A percentile compares a stretch with the other conserved stretches of the same genome.
Evolutionary conservation across 768 basidiomycete species (phyloP).

Genomic region (Russula ochroleuca): DNA sequence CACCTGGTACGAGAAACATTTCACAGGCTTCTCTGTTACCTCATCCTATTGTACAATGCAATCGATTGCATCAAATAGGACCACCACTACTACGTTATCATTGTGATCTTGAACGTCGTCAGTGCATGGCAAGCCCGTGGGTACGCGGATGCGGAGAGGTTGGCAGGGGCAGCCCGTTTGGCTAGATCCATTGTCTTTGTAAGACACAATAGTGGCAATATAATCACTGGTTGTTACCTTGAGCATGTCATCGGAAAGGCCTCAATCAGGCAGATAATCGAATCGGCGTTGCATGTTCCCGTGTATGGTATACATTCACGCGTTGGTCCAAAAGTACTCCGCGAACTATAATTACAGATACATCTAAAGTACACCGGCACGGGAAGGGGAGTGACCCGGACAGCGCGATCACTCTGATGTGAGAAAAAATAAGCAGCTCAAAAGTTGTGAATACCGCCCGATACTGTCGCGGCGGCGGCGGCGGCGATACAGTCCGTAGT

Average conservation of each 20-base stretch:
- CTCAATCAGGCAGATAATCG: constrained; percentile 3
- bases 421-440: neutral
- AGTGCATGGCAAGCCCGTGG: neutral
- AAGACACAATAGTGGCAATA: neutral
- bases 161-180: neutral
- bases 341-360: neutral
- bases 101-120: neutral
- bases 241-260: neutral
- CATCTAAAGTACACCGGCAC: neutral
- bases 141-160: neutral
- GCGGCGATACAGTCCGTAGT: neutral
- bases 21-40: neutral
- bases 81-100: neutral
- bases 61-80: constrained; percentile 8
- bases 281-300: constrained; percentile 1
- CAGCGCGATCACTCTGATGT: neutral
- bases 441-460: neutral
- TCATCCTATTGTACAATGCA: neutral
- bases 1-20: neutral
- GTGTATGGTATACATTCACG: neutral
- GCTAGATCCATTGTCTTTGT: neutral
- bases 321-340: neutral
- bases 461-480: too few species aligned
- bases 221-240: neutral
- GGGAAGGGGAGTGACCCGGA: neutral